phyloP scores from a whole-genome alignment of 1,284 basidiomycete genomes.

The Rhizoctonia solani region DNA sequence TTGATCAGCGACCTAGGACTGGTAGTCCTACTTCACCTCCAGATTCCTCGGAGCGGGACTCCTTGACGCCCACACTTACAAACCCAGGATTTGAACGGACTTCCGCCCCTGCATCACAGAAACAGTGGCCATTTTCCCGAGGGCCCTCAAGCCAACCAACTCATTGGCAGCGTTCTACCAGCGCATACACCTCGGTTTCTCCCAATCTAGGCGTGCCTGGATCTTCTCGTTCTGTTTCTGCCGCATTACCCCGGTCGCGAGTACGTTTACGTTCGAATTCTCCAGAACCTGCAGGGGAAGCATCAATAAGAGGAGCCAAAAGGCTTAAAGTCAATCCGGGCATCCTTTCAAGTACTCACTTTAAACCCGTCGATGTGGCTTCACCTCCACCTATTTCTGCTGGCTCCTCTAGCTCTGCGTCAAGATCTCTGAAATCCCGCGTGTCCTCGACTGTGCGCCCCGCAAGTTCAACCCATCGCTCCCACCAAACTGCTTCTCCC shows the following conservation, averaged over 20 bases:
- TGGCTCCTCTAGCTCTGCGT: slow-evolving; percentile 23
- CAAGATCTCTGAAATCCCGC: slow-evolving; percentile 21
- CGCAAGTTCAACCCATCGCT: slow-evolving; percentile 9
- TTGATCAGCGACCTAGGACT: background rate
- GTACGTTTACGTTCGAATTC: slow-evolving; percentile 22
- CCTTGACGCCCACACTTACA: slow-evolving; percentile 28
- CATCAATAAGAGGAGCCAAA: slow-evolving; percentile 5
- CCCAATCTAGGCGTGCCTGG: background rate
- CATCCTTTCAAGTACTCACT: background rate
- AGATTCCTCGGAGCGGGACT: slow-evolving; percentile 30
- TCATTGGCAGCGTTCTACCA: background rate
- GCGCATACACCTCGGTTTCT: slow-evolving; percentile 27
- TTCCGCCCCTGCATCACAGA: slow-evolving; percentile 1
- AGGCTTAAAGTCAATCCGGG: slow-evolving; percentile 13
- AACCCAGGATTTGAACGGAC: slow-evolving; percentile 26
- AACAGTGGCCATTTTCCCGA: slow-evolving; percentile 30
- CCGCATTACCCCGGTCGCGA: slow-evolving; percentile 12
- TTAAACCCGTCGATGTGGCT: background rate
- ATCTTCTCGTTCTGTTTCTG: slow-evolving; percentile 27
- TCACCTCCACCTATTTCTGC: slow-evolving; percentile 26
- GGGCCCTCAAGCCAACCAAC: slow-evolving; percentile 9
- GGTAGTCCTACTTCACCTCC: slow-evolving; percentile 21
- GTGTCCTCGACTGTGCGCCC: slow-evolving; percentile 22
- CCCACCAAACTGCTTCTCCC: slow-evolving; percentile 6
- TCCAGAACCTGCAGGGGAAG: slow-evolving; percentile 13